Percentiles rank a stretch among this genome's conserved stretches.
Conservation (phyloP, 352 stramenopile species). For the Phytopythium kandeliae region DNA sequence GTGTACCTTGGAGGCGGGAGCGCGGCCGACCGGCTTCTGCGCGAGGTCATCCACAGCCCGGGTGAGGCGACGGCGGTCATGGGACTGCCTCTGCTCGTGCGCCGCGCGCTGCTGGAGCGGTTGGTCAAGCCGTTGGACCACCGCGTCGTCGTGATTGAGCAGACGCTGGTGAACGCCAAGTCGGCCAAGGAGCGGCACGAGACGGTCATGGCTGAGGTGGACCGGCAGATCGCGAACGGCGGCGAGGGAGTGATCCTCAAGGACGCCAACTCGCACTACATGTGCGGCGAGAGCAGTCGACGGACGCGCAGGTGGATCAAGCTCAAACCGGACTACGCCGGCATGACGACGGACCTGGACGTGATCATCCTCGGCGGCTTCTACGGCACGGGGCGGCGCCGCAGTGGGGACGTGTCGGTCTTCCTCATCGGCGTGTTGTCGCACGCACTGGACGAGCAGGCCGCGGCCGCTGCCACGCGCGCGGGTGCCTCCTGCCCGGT, state of each 20-base stretch:
- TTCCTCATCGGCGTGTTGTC: conserved; percentile 72
- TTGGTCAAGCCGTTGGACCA: conserved; percentile 69
- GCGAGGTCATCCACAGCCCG: conserved; percentile 53
- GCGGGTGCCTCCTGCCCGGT: conserved; percentile 40
- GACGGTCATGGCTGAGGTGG: conserved; percentile 75
- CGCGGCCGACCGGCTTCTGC: conserved; percentile 45
- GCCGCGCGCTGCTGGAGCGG: conserved; percentile 53
- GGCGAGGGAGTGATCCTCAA: conserved; percentile 83
- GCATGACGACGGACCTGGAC: conserved; percentile 81
- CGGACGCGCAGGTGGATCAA: conserved; percentile 85
- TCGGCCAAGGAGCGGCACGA: conserved; percentile 75
- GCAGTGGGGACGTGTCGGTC: conserved; percentile 77
- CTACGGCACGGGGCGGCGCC: conserved; percentile 68
- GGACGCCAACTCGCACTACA: conserved; percentile 83
- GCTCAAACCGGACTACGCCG: conserved; percentile 83
- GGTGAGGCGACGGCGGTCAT: conserved; percentile 60
- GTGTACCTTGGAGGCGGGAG: conserved; percentile 56
- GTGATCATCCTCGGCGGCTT: conserved; percentile 77
- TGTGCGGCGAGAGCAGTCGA: conserved; percentile 77
- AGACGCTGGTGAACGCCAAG: conserved; percentile 70
- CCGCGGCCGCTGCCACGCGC: conserved; percentile 40
- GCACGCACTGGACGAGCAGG: conserved; percentile 45
- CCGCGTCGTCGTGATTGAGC: conserved; percentile 73
- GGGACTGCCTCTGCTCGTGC: conserved; percentile 58
- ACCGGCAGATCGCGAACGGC: conserved; percentile 63